Base-by-base conservation (phyloP, 2,329 filamentous ascomycete genomes). In the Verticillium tricorpus region DNA sequence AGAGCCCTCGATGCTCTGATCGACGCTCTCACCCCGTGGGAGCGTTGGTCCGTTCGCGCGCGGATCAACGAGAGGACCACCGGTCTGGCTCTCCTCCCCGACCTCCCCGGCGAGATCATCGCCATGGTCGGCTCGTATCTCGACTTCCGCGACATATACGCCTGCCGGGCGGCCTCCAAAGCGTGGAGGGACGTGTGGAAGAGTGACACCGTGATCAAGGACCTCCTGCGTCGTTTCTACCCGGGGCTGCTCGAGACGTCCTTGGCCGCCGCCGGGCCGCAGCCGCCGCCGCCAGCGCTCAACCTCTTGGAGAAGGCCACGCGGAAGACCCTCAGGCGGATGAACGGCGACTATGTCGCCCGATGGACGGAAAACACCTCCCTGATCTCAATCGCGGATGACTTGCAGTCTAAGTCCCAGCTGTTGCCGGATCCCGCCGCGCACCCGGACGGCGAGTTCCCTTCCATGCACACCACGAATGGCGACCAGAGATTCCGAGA, bases 51-150 rank as follows among this genome's bases (percentile, higher is more conserved):
- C 14, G 52, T 62, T n/a, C 57, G 57, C 25, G 11, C 17, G 15
- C 17, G 32, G 28, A 22, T 55, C 11, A 57, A 40, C 2, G 34
- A 11, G 17, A 5, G 15, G 35, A 5, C 35, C 37, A 34, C 14
- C 19, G 60, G 17, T 6, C 55, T 62, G n/a, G 45, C 60, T 12
- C 25, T 31, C 9, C 54, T 58, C 28, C 34, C 35, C 7, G 15
- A 60, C 37, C 28, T 62, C 5, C 61, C 61, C 14, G 19, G 28
- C 8, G 58, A 59, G 22, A 17, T 62, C 52, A 8, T 62, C 28
- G 22, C n/a, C 37, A 8, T 35, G n/a, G 60, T 62, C 34, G 34
- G 32, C 35, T n/a, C 14, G 1, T 28, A 52, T 28, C 54, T 62
- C 7, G 17, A 19, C 14, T 37, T 57, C 35, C 17, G 35, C 25